Conservation (phyloP, 805 yeast genomes). For the Candida xyloterini region DNA sequence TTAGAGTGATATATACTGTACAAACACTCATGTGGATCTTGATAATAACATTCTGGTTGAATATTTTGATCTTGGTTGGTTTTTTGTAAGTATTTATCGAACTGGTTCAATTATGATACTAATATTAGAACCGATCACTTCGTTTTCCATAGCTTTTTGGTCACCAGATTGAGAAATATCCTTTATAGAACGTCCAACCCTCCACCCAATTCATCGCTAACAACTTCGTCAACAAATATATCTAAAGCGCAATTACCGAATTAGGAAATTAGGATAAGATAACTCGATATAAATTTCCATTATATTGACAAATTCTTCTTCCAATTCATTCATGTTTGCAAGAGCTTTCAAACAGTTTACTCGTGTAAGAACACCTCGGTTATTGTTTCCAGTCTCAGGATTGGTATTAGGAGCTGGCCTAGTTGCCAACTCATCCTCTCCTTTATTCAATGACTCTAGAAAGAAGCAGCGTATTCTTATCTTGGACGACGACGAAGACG, state of each 20-base stretch:
- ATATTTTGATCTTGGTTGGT: constrained; percentile 13
- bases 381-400: constrained; percentile 6
- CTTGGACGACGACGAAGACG: constrained; percentile 26
- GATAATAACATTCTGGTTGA: constrained; percentile 13
- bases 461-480: constrained; percentile 21
- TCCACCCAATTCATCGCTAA: constrained; percentile 12
- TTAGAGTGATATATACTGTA: constrained; percentile 4
- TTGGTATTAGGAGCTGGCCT: constrained; percentile 6
- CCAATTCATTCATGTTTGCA: neutral
- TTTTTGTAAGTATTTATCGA: constrained; percentile 20
- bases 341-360: constrained; percentile 3
- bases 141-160: constrained; percentile 9
- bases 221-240: constrained; percentile 8
- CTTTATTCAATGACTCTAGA: constrained; percentile 18
- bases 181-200: constrained; percentile 6
- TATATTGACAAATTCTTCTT: neutral
- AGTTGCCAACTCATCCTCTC: constrained; percentile 1
- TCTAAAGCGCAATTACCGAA: constrained; percentile 11
- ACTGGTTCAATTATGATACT: neutral
- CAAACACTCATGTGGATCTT: constrained; percentile 13
- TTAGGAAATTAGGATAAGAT: constrained; percentile 14
- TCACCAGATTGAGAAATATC: constrained; percentile 2
- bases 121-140: constrained; percentile 14
- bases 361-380: neutral
- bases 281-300: neutral